These are phyloP conservation scores for Paragyromitra xinjiangensis DNA, from an alignment of 495 filamentous ascomycete genomes.

Conservation along the genomic window DNA sequence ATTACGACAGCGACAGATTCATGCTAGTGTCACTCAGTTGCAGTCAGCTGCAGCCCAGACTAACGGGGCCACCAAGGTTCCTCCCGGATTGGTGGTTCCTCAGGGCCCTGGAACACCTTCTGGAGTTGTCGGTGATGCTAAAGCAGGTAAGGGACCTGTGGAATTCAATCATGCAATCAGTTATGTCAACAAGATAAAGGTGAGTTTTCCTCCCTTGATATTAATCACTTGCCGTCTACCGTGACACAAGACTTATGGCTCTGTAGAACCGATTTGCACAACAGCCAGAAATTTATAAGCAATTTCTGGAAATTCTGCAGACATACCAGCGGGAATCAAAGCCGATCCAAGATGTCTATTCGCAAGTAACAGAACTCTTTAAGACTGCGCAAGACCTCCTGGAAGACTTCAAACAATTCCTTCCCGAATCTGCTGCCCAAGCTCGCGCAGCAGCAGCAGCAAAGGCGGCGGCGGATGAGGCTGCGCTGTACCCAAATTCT, in stretches of 20 bases:
- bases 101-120: constrained; percentile 61
- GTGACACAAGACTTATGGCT: constrained; percentile 31
- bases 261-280: constrained; percentile 89
- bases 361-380: constrained; percentile 95
- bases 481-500: constrained; percentile 69
- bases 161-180: constrained; percentile 99
- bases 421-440: constrained; percentile 94
- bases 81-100: constrained; percentile 58
- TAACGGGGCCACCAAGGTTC: constrained; percentile 61
- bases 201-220: constrained; percentile 58
- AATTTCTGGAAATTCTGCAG: constrained; percentile 97
- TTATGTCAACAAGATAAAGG: constrained; percentile 99
- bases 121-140: constrained; percentile 62
- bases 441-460: constrained; percentile 77
- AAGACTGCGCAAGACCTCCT: constrained; percentile 93
- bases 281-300: constrained; percentile 98
- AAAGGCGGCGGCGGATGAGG: constrained; percentile 72
- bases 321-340: constrained; percentile 99
- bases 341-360: constrained; percentile 97
- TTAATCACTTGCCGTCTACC: constrained; percentile 31
- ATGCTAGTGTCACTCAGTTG: constrained; percentile 76
- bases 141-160: constrained; percentile 71
- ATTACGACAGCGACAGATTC: constrained; percentile 63
- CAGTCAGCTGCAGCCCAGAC: constrained; percentile 76
- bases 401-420: constrained; percentile 98